These are phyloP conservation scores for Datisca glomerata DNA, from an alignment of 306 rosid species.

Conservation along the genomic window DNA sequence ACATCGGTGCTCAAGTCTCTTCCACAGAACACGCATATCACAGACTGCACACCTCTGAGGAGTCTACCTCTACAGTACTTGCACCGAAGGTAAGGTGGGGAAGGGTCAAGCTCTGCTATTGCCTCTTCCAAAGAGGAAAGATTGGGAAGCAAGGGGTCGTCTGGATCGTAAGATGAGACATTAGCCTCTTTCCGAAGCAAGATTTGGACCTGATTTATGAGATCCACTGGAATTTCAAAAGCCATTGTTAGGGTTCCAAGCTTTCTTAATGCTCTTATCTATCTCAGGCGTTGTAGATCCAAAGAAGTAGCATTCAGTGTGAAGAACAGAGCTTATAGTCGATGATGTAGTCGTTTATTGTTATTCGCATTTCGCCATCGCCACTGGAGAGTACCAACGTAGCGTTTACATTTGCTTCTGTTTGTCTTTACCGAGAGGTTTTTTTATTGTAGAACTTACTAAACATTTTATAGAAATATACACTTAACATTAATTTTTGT, in stretches of 20 bases:
- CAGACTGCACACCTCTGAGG: constrained; percentile 51
- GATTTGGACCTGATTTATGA: constrained; percentile 48
- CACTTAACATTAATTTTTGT: too few species aligned
- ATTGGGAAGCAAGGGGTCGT: constrained; percentile 34
- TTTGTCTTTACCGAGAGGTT: too few species aligned
- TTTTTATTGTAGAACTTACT: too few species aligned
- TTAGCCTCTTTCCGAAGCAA: constrained; percentile 51
- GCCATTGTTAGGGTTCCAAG: constrained; percentile 36
- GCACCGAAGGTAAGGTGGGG: constrained; percentile 73
- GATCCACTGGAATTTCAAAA: constrained; percentile 59
- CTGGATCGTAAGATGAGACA: constrained; percentile 59
- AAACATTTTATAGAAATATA: too few species aligned
- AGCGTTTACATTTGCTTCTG: too few species aligned
- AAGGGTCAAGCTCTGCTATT: constrained; percentile 57
- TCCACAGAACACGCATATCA: constrained; percentile 69
- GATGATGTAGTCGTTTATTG: too few species aligned
- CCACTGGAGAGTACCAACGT: too few species aligned
- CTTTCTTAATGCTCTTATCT: too few species aligned
- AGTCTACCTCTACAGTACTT: constrained; percentile 63
- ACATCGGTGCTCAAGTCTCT: constrained; percentile 35
- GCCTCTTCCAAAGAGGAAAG: constrained; percentile 53
- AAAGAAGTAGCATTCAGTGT: too few species aligned
- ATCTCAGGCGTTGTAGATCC: too few species aligned
- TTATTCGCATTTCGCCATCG: too few species aligned
- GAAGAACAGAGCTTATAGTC: too few species aligned